These are phyloP conservation scores for Cryptococcus jaspeensis DNA, from an alignment of 1,284 basidiomycete genomes.

Conservation along the genomic window DNA sequence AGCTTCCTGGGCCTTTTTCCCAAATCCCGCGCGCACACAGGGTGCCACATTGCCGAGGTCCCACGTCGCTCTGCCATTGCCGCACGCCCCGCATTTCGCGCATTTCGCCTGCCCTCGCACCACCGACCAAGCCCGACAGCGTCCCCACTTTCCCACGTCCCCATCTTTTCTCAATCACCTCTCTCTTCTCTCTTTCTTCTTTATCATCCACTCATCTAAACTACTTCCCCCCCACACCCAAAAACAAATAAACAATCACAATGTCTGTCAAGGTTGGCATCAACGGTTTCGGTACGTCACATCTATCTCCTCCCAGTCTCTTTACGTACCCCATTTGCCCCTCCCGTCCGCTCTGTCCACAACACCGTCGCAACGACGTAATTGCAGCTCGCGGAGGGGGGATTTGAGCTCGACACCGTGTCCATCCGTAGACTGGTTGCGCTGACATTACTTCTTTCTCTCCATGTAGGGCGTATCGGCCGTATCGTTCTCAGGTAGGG, in stretches of 20 bases:
- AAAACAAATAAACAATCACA: slow-evolving; percentile 21
- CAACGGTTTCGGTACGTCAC: slow-evolving; percentile 84
- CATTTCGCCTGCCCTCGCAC: too few relatives aligned
- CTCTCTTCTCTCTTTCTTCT: slow-evolving; percentile 12
- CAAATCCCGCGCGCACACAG: too few relatives aligned
- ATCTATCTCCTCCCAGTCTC: neutral
- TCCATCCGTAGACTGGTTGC: neutral
- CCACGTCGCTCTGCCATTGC: too few relatives aligned
- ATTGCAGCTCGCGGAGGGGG: too few relatives aligned
- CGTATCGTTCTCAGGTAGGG: slow-evolving; percentile 81
- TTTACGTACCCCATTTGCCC: neutral
- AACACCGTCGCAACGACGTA: too few relatives aligned
- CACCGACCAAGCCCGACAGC: neutral
- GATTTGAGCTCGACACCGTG: too few relatives aligned
- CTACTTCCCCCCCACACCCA: neutral
- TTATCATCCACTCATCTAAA: slow-evolving; percentile 5
- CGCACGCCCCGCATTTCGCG: too few relatives aligned
- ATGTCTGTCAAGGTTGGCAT: slow-evolving; percentile 81
- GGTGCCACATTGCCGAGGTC: too few relatives aligned
- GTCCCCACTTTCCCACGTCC: neutral
- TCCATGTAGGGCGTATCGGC: slow-evolving; percentile 80
- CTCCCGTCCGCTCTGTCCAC: too few relatives aligned
- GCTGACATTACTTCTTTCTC: neutral
- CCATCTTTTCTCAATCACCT: neutral
- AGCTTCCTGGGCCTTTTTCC: too few relatives aligned